Conservation (phyloP, 306 rosid species). For the Hippophae tibetana region DNA sequence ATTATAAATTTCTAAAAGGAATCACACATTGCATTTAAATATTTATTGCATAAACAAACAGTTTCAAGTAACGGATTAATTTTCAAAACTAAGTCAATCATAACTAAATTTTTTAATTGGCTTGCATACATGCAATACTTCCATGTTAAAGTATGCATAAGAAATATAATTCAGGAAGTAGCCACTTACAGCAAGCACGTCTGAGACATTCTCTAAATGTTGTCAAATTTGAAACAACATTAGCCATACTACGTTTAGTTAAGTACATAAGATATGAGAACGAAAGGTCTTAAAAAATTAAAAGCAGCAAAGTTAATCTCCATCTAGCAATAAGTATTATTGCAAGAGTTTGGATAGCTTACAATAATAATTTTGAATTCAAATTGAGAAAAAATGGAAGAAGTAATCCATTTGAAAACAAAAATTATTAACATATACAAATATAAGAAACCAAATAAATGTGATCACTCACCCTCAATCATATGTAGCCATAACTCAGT, state of each 20-base stretch:
- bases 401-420: neutral
- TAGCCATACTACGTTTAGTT: conserved; percentile 75
- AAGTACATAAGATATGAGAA: conserved; percentile 93
- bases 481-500: conserved; percentile 86
- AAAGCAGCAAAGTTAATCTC: conserved; percentile 10
- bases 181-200: conserved; percentile 74
- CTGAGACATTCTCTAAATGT: conserved; percentile 73
- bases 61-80: too few species aligned
- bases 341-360: neutral
- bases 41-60: too few species aligned
- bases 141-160: too few species aligned
- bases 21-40: too few species aligned
- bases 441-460: conserved; percentile 5
- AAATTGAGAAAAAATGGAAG: neutral
- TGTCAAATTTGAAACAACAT: conserved; percentile 77
- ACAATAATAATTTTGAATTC: neutral
- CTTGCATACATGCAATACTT: too few species aligned
- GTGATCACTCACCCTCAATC: conserved; percentile 69
- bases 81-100: too few species aligned
- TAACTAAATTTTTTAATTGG: too few species aligned
- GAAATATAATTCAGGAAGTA: neutral
- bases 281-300: conserved; percentile 55
- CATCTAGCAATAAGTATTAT: too few species aligned
- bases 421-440: conserved; percentile 7
- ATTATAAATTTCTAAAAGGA: neutral